Conservation (phyloP, 257 asterid species). For the Fraxinus americana region DNA sequence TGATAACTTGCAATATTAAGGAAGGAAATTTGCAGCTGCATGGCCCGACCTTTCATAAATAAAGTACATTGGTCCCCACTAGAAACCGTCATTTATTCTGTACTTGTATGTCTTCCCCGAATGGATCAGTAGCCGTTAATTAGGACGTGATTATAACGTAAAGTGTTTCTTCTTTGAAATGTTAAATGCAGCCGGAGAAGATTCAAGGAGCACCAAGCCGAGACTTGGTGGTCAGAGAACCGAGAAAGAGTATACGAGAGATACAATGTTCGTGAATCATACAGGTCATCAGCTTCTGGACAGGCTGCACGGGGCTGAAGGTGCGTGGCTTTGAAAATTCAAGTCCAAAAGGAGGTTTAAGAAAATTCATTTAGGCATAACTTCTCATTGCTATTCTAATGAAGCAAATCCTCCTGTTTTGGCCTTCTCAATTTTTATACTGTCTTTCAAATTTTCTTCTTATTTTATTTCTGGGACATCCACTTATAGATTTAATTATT, state of each 20-base stretch:
- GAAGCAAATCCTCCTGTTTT: constrained; percentile 25
- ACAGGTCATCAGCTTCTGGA: constrained; percentile 70
- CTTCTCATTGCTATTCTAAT: constrained; percentile 28
- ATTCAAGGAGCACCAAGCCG: constrained; percentile 99
- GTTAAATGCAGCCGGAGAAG: constrained; percentile 71
- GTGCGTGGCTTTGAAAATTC: constrained; percentile 76
- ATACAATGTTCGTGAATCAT: constrained; percentile 86
- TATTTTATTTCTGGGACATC: not conserved
- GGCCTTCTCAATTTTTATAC: constrained; percentile 16
- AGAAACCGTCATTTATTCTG: not conserved
- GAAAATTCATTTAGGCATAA: constrained; percentile 27
- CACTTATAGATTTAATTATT: not conserved
- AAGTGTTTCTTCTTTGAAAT: not conserved
- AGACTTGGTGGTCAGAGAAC: constrained; percentile 98
- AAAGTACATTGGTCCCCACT: not conserved
- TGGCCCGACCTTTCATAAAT: not conserved
- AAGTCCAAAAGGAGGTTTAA: constrained; percentile 26
- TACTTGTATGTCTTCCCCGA: not conserved
- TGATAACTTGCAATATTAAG: not conserved
- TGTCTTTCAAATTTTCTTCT: not conserved
- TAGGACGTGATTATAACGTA: not conserved
- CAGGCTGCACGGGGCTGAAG: constrained; percentile 75
- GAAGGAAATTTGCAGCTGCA: not conserved
- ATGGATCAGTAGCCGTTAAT: not conserved
- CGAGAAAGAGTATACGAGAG: constrained; percentile 84